Evolutionary conservation across 306 rosid genomes (phyloP), one percentile per base, ranked within the genome.

Genomic region (Prunus fruticosa): DNA sequence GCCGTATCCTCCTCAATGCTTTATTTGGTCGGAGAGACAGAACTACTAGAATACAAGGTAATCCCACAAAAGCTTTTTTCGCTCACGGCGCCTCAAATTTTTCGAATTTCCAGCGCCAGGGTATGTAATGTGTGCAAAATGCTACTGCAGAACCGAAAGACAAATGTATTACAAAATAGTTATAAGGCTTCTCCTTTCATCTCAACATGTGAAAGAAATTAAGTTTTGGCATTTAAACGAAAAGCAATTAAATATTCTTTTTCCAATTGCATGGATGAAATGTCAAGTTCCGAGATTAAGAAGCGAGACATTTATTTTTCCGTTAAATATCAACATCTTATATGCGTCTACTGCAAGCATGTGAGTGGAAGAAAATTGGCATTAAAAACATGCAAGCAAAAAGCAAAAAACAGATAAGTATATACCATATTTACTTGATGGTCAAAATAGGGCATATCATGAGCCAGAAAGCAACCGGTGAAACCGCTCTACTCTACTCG

Each of bases 401-500:
- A 54, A 76, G 75, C 14, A 52, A 64, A 64, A 70, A 69, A 20
- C 73, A 73, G 72, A 79, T 72, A 53, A 38, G 23, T 13, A 64
- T 90, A 67, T 85, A 88, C 97, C 89, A 79, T 86, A 81, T 82
- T 82, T 82, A 85, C 87, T 86, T 79, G 84, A 79, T 38, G 79
- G 79, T 79, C 84, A 74, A 64, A 71, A 84, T 72, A 66, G 54
- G 85, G 69, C 64, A 63, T 49, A 74, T 86, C 79, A 91, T 63
- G 90, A 71, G 69, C 74, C 74, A 73, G 87, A 80, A 80, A 95
- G 88, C 85, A 91, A 56, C 46, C 75, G 86, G 71, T 75, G 87
- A 88, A 88, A 88, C 82, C 91, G 89, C 38, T 84, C 88, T 56
- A 73, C 62, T 84, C 97, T 91, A 72, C 86, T 86, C 41, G 88